Evolutionary conservation across 345 rosid genomes (phyloP).

Genomic region (Citrus trifoliata): DNA sequence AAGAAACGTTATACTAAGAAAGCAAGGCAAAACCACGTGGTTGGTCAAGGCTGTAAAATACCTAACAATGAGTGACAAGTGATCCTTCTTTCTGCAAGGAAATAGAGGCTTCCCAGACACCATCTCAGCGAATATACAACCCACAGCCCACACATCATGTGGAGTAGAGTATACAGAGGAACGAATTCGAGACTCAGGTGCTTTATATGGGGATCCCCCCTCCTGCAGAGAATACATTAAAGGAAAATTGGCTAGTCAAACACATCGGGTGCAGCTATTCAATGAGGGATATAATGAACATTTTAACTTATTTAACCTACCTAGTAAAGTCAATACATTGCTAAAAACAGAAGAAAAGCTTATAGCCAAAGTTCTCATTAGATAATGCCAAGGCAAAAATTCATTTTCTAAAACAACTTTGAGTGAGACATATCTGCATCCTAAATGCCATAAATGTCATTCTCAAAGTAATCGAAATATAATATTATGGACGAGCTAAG

Average conservation of each 20-base stretch:
- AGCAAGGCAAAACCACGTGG: neutral
- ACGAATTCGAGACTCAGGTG: constrained; percentile 47
- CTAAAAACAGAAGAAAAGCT: neutral
- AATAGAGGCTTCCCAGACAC: constrained; percentile 31
- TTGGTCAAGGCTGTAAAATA: constrained; percentile 7
- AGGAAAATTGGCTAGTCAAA: neutral
- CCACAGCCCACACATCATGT: constrained; percentile 50
- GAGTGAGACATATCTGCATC: neutral
- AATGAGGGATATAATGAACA: neutral
- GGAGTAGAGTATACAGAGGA: constrained; percentile 35
- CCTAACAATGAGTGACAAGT: constrained; percentile 38
- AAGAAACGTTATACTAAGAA: neutral
- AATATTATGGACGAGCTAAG: neutral
- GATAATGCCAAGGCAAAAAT: neutral
- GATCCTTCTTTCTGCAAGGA: constrained; percentile 33
- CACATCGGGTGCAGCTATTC: neutral
- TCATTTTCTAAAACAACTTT: neutral
- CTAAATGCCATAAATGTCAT: neutral
- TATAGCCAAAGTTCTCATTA: neutral
- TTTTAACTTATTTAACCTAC: neutral
- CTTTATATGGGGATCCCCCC: constrained; percentile 37
- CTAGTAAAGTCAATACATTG: neutral
- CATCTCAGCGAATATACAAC: constrained; percentile 57
- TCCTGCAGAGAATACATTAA: constrained; percentile 21
- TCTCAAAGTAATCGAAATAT: neutral